These are phyloP conservation scores for Beta macrorhiza DNA, from an alignment of 179 eudicot genomes.

Conservation along the genomic window DNA sequence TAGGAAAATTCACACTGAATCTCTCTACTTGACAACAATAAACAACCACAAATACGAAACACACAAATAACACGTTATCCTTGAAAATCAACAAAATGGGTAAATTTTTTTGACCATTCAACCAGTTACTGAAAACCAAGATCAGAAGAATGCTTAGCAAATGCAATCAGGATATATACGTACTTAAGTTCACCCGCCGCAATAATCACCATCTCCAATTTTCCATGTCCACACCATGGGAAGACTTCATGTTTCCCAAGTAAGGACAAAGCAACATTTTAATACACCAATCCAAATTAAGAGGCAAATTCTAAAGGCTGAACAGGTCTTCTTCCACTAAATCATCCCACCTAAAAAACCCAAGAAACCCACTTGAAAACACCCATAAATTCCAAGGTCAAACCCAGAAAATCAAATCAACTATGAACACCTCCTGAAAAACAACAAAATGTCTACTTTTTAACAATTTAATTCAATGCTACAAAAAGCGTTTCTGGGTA, in stretches of 20 bases:
- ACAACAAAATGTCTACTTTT: background rate
- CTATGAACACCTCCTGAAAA: conserved; percentile 17
- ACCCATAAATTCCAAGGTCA: conserved; percentile 19
- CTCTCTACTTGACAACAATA: background rate
- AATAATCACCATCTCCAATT: conserved; percentile 8
- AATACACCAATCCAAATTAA: conserved; percentile 11
- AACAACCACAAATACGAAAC: conserved; percentile 4
- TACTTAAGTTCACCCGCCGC: background rate
- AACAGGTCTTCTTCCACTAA: conserved; percentile 11
- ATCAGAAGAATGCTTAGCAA: conserved; percentile 19
- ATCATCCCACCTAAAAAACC: conserved; percentile 1
- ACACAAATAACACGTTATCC: conserved; percentile 12
- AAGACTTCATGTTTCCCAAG: conserved; percentile 20
- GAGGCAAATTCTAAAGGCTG: conserved; percentile 17
- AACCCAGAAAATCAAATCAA: conserved; percentile 29
- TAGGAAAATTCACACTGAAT: background rate
- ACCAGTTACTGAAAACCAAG: conserved; percentile 23
- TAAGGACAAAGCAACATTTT: conserved; percentile 8
- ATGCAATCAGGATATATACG: conserved; percentile 9
- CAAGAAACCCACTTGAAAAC: background rate
- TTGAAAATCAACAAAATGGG: conserved; percentile 9
- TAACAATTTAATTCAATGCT: background rate
- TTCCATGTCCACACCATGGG: conserved; percentile 27
- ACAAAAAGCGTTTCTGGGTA: conserved; percentile 23
- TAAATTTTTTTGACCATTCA: conserved; percentile 12